A percentile compares a stretch with the other conserved stretches of the same genome.
phyloP scores from a whole-genome alignment of 148 eudicot species.

The Linanthus parryae region DNA sequence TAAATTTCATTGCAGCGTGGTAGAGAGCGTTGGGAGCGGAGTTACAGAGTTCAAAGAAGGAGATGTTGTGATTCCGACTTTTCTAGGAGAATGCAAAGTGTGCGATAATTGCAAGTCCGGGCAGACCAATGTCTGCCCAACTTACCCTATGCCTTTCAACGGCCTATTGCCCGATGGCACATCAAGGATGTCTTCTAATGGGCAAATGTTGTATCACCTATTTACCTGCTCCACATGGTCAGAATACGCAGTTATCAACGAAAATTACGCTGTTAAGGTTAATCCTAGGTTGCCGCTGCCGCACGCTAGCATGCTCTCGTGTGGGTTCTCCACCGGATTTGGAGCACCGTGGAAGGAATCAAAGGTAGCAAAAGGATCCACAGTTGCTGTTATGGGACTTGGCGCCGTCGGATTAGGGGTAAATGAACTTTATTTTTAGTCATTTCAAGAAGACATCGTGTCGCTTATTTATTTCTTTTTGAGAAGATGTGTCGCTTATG shows the following conservation, averaged over 20 bases:
- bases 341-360: slow-evolving; percentile 40
- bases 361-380: slow-evolving; percentile 24
- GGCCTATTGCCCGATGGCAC: slow-evolving; percentile 41
- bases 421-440: slow-evolving; percentile 1
- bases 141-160: slow-evolving; percentile 12
- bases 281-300: slow-evolving; percentile 26
- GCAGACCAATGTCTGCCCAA: slow-evolving; percentile 29
- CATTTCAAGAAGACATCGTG: no score
- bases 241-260: slow-evolving; percentile 32
- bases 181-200: slow-evolving; percentile 20
- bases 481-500: no score
- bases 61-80: slow-evolving; percentile 36
- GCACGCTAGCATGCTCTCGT: slow-evolving; percentile 42
- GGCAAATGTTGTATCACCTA: slow-evolving; percentile 21
- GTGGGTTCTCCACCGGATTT: slow-evolving; percentile 48
- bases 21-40: slow-evolving; percentile 47
- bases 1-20: slow-evolving; percentile 22
- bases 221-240: slow-evolving; percentile 48
- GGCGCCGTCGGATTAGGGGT: slow-evolving; percentile 63
- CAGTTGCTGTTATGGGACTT: slow-evolving; percentile 46
- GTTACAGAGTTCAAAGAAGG: slow-evolving; percentile 29
- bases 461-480: no score
- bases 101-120: slow-evolving; percentile 35
- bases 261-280: slow-evolving; percentile 31
- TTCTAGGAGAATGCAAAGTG: slow-evolving; percentile 35